Percentiles rank a stretch among this genome's conserved stretches.
phyloP scores from a whole-genome alignment of 139 green algal genomes.

The Coelastrella sp. region DNA sequence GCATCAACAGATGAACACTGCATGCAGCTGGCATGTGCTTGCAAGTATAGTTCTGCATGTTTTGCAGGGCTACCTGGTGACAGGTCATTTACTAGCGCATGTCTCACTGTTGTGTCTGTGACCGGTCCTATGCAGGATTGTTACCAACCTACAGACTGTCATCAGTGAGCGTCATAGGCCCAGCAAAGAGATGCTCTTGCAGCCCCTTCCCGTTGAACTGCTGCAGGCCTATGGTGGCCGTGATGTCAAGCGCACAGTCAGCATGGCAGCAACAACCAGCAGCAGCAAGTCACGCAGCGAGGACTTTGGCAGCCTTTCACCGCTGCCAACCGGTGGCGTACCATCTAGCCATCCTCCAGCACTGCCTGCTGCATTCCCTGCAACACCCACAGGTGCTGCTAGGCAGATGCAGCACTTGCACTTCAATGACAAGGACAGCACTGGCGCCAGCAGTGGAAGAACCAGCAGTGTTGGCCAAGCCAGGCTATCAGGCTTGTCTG shows the following conservation, averaged over 20 bases:
- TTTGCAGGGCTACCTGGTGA: too few relatives aligned
- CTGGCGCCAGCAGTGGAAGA: neutral
- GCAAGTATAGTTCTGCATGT: too few relatives aligned
- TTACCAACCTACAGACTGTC: constrained; percentile 28
- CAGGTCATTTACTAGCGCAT: neutral
- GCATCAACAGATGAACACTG: too few relatives aligned
- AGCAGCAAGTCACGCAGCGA: neutral
- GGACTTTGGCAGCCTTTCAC: neutral
- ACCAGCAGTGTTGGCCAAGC: neutral
- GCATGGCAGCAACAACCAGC: neutral
- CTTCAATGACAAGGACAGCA: neutral
- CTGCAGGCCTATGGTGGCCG: neutral
- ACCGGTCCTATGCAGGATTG: constrained; percentile 30
- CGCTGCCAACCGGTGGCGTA: constrained; percentile 28
- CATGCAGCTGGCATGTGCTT: too few relatives aligned
- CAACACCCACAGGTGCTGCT: constrained; percentile 32
- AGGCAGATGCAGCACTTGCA: constrained; percentile 36
- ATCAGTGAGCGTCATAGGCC: constrained; percentile 27
- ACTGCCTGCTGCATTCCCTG: constrained; percentile 41
- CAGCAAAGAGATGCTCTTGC: constrained; percentile 52
- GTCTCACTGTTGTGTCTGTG: neutral
- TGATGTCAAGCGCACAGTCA: constrained; percentile 44
- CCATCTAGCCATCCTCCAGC: neutral
- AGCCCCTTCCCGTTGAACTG: constrained; percentile 42
- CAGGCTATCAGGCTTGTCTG: neutral